Evolutionary conservation across 2,329 filamentous ascomycete genomes (phyloP).

Genomic region (Cercospora sojina): DNA sequence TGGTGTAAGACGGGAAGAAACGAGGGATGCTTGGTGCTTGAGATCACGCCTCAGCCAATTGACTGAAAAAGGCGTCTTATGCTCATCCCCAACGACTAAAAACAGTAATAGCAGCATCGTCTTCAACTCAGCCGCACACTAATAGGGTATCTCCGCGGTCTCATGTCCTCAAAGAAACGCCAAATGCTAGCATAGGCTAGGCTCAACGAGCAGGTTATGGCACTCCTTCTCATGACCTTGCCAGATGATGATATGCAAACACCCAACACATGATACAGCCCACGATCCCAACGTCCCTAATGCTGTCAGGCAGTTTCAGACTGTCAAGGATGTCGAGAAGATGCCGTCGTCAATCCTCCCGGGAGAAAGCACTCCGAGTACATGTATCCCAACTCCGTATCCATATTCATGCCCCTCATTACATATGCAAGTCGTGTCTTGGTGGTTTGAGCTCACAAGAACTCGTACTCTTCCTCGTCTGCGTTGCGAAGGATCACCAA

Average conservation of each 20-base stretch:
- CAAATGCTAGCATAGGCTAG: neutral
- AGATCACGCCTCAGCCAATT: neutral
- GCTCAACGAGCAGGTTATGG: conserved; percentile 6
- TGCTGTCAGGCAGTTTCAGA: conserved; percentile 2
- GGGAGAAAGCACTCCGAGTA: neutral
- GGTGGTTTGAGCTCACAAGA: conserved; percentile 30
- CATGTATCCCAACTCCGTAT: conserved; percentile 4
- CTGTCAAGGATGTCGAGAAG: conserved; percentile 10
- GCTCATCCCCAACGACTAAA: neutral
- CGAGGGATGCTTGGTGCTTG: neutral
- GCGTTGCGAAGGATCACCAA: conserved; percentile 29
- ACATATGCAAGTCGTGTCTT: neutral
- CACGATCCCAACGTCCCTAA: conserved; percentile 2
- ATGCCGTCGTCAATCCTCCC: neutral
- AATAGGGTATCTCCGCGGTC: conserved; percentile 20
- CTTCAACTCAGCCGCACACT: conserved; percentile 1
- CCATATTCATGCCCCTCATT: conserved; percentile 4
- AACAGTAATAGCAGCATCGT: neutral
- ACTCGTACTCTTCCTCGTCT: conserved; percentile 39
- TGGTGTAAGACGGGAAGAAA: conserved; percentile 1
- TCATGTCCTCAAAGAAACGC: conserved; percentile 26
- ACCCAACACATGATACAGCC: neutral
- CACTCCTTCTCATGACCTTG: conserved; percentile 34
- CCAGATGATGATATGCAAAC: conserved; percentile 21
- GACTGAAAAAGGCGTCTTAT: neutral